Percentiles rank a stretch among this genome's conserved stretches.
phyloP scores from a whole-genome alignment of 2,329 filamentous ascomycete species.

The Colletotrichum shisoi region DNA sequence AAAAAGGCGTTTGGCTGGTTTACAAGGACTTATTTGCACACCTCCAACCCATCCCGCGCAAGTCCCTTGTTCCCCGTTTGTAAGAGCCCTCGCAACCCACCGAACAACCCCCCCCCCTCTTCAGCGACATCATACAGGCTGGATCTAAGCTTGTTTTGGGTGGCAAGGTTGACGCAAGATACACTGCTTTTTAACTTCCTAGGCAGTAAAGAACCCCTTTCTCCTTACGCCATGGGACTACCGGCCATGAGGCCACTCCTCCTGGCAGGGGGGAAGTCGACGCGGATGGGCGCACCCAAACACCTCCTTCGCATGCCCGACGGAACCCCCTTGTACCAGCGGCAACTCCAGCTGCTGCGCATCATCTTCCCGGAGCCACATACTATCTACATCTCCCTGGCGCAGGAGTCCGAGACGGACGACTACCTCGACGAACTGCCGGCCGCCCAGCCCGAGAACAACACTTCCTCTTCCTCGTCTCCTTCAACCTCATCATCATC shows the following conservation, averaged over 20 bases:
- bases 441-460: constrained; percentile 21
- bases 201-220: not conserved
- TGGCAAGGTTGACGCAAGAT: no score
- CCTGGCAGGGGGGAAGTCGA: constrained; percentile 46
- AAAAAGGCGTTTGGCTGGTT: no score
- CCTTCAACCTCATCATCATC: no score
- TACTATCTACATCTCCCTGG: constrained; percentile 44
- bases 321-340: constrained; percentile 44
- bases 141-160: no score
- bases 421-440: constrained; percentile 30
- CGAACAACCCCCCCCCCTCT: not conserved
- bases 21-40: no score
- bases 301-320: constrained; percentile 46
- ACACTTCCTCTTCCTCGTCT: constrained; percentile 9
- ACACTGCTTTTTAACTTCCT: no score
- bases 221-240: constrained; percentile 19
- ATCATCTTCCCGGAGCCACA: constrained; percentile 42
- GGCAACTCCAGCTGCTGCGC: constrained; percentile 43
- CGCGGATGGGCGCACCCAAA: constrained; percentile 46
- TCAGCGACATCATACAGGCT: no score
- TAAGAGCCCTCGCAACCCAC: not conserved
- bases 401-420: constrained; percentile 32
- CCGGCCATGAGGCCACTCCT: constrained; percentile 44
- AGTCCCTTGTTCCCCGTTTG: not conserved
- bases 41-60: not conserved